Evolutionary conservation across 768 basidiomycete genomes (phyloP).

Genomic region (Plicaturopsis crispa): DNA sequence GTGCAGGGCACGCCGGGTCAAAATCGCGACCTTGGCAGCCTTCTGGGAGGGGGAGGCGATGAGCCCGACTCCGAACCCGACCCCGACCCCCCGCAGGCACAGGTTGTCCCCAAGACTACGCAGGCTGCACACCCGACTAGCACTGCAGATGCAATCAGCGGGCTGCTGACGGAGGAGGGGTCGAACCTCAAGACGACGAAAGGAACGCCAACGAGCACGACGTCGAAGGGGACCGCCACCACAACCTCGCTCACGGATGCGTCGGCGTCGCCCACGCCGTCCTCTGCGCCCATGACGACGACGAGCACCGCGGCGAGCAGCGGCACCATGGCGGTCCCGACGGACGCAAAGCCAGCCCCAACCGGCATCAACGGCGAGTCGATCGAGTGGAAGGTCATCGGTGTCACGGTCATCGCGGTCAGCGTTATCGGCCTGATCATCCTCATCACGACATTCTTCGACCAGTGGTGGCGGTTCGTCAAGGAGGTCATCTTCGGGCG

Average conservation of each 20-base stretch:
- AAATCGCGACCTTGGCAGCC: slow-evolving; percentile 12
- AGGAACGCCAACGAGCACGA: background rate
- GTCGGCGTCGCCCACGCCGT: background rate
- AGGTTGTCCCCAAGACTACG: background rate
- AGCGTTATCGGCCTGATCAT: slow-evolving; percentile 48
- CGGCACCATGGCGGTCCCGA: too few relatives aligned
- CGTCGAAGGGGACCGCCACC: background rate
- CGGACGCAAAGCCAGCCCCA: background rate
- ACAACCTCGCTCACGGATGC: background rate
- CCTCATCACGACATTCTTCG: slow-evolving; percentile 59
- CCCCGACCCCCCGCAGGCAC: slow-evolving; percentile 2
- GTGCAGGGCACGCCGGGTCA: slow-evolving; percentile 6
- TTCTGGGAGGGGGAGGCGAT: slow-evolving; percentile 11
- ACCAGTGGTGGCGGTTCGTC: slow-evolving; percentile 61
- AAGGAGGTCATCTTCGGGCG: slow-evolving; percentile 38
- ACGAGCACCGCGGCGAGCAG: background rate
- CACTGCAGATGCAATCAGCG: background rate
- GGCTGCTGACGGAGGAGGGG: slow-evolving; percentile 2
- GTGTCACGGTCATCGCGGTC: slow-evolving; percentile 58
- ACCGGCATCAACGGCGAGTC: slow-evolving; percentile 20
- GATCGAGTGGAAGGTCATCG: slow-evolving; percentile 62
- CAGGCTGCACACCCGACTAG: background rate
- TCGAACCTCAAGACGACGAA: background rate
- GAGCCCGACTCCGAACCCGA: slow-evolving; percentile 1
- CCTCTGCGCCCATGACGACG: background rate